Evolutionary conservation across 1,139 yeast genomes (phyloP).

Genomic region (Nakaseomyces delphensis): DNA sequence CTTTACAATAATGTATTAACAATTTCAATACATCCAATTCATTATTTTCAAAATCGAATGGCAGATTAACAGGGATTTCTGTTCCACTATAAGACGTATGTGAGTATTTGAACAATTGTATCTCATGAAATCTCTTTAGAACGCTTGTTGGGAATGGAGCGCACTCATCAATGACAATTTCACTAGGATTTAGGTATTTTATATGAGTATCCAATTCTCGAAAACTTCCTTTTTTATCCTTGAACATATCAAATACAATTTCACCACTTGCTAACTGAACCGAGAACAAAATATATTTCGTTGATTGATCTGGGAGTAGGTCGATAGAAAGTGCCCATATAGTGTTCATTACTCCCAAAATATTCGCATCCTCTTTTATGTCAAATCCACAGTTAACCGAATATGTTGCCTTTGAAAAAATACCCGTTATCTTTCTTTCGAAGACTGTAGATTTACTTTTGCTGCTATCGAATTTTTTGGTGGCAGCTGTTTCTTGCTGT

Average conservation of each 20-base stretch:
- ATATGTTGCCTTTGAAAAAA: slow-evolving; percentile 80
- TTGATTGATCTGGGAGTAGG: slow-evolving; percentile 16
- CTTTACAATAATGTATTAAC: slow-evolving; percentile 46
- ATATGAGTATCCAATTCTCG: slow-evolving; percentile 66
- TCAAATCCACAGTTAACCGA: slow-evolving; percentile 32
- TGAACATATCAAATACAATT: slow-evolving; percentile 59
- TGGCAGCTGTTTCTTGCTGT: slow-evolving; percentile 74
- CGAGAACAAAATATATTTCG: slow-evolving; percentile 35
- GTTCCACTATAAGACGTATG: neutral
- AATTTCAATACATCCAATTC: slow-evolving; percentile 13
- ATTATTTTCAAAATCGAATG: slow-evolving; percentile 3
- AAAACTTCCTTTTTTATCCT: slow-evolving; percentile 42
- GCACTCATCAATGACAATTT: slow-evolving; percentile 39
- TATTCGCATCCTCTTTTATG: slow-evolving; percentile 38
- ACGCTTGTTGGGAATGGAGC: slow-evolving; percentile 30
- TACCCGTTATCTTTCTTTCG: slow-evolving; percentile 57
- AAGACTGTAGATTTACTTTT: slow-evolving; percentile 43
- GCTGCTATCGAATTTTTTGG: slow-evolving; percentile 39
- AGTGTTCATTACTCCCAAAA: slow-evolving; percentile 24
- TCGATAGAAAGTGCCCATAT: slow-evolving; percentile 24
- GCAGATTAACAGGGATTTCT: neutral
- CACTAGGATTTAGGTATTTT: slow-evolving; percentile 66
- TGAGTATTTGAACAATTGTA: neutral
- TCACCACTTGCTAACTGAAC: slow-evolving; percentile 76
- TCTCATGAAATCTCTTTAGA: slow-evolving; percentile 16